Percentiles rank a stretch among this genome's conserved stretches.
Conservation (phyloP, 2,329 filamentous ascomycete genomes). For the Fusarium anthophilum region DNA sequence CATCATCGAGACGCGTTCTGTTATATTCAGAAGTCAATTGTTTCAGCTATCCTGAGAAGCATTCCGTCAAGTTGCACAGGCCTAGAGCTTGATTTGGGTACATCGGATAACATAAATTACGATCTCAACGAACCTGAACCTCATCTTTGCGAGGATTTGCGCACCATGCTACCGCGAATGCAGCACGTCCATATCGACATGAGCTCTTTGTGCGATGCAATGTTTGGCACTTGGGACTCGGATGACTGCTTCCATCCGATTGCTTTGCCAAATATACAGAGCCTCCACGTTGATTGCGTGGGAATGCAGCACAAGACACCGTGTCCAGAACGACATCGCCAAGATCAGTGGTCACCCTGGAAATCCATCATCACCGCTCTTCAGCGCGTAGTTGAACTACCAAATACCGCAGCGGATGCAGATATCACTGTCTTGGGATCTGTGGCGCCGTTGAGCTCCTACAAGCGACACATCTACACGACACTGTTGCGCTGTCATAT, state of each 20-base stretch:
- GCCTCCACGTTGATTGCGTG: not conserved
- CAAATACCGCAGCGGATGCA: not conserved
- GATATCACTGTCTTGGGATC: not conserved
- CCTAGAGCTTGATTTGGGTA: not conserved
- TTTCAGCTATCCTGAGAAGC: not conserved
- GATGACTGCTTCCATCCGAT: not conserved
- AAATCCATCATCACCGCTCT: not conserved
- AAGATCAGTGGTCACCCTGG: not conserved
- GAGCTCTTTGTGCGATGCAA: not conserved
- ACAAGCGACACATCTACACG: not conserved
- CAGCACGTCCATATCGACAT: not conserved
- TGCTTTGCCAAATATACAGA: not conserved
- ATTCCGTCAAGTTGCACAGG: not conserved
- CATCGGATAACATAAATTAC: not conserved
- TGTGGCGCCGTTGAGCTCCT: not conserved
- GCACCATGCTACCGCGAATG: not conserved
- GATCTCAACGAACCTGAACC: fast-evolving
- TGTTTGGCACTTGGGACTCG: not conserved
- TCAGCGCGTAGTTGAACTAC: not conserved
- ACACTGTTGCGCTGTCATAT: conserved; percentile 2
- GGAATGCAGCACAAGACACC: not conserved
- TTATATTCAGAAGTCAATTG: not conserved
- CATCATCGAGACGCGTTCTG: not conserved
- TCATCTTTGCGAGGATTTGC: not conserved
- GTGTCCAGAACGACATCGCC: not conserved